Evolutionary conservation across 2,329 filamentous ascomycete species (phyloP), one percentile per base, ranked within the genome.

Genomic region (Pezicula carpinea): DNA sequence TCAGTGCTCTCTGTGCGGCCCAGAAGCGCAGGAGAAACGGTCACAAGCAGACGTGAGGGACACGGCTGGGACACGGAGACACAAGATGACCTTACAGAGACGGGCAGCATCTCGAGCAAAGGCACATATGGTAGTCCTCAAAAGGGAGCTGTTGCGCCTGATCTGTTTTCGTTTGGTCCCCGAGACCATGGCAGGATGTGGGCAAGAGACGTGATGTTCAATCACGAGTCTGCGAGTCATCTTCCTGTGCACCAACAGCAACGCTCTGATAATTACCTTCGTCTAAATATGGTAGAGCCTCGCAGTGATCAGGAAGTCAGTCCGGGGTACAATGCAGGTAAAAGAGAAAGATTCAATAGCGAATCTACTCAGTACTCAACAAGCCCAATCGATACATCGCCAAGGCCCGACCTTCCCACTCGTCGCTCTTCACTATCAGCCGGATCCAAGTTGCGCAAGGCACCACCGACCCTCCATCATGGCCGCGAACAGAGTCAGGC

Each of bases 1-100:
- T 59, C 59, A 3, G 50, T 47, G 38, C 17, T 53, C 13, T 57
- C 56, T 7, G 35, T 59, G 7, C 56, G 62, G 22, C 62, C 63
- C 34, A 54, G 55, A 14, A 64, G 60, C 43, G 61, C 62, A 17
- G 61, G 60, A 8, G 63, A 65, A 46, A 64, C 62, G 0, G 50
- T 65, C 3, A 63, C 56, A 6, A 61, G 58, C 34, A 50, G 57
- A 43, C 57, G 59, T 17, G 59, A 64, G 19, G 62, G 61, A n/a
- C 59, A 64, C 54, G 63, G 61, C 6, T 64, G 61, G 62, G 62
- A 65, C 46, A 63, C 61, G 1, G 56, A 59, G 8, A 60, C 57
- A 1, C 57, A 61, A 44, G 57, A 54, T 13, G 59, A 60, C 6
- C 42, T 52, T 14, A 61, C 58, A 2, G 61, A 64, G 44, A 50